Evolutionary conservation across 805 yeast genomes (phyloP).

Genomic region (Kuraishia hungarica): DNA sequence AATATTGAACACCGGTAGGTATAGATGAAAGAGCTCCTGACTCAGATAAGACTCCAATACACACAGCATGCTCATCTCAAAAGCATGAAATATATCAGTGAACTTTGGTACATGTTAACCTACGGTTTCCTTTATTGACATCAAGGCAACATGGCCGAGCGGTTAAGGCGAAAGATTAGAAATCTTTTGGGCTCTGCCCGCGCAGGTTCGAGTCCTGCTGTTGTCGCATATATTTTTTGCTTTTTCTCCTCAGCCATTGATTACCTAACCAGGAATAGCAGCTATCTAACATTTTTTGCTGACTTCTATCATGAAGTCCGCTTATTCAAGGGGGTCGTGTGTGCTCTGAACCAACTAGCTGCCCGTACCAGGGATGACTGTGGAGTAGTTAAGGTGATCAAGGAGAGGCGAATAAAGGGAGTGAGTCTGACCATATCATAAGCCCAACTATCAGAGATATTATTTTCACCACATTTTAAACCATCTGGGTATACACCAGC

Average conservation of each 20-base stretch:
- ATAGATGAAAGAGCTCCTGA: no score
- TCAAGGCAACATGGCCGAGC: slow-evolving; percentile 44
- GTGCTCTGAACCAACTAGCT: neutral
- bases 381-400: neutral
- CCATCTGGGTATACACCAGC: no score
- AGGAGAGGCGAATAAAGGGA: neutral
- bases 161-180: slow-evolving; percentile 60
- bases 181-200: slow-evolving; percentile 23
- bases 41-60: no score
- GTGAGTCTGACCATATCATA: neutral
- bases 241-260: neutral
- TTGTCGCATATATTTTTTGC: neutral
- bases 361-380: neutral
- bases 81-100: neutral
- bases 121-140: neutral
- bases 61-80: no score
- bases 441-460: neutral
- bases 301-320: neutral
- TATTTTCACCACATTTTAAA: no score
- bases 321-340: neutral
- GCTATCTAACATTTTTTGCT: no score
- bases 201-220: neutral
- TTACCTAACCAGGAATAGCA: no score
- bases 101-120: neutral
- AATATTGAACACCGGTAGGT: no score